Base-by-base conservation (phyloP, 306 rosid genomes). In the Myrica gale region DNA sequence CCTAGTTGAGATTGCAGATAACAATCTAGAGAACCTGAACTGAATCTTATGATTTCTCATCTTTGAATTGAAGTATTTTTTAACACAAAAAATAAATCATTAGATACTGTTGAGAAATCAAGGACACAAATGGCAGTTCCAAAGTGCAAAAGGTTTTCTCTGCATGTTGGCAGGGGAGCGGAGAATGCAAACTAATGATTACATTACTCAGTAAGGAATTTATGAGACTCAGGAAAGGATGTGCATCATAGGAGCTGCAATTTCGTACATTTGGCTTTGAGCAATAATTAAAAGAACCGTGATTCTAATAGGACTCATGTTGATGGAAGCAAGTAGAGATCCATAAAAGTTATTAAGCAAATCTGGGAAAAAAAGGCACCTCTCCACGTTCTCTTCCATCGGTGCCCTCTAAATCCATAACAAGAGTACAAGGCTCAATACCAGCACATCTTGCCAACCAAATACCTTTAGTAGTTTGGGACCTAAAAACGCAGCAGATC, bases 371-470 rank as follows among this genome's bases (percentile, higher is more conserved):
- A 4, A 74, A 73, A 76, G 56, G 77, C 85, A 96, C 99, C 99
- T 96, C 99, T 85, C 99, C 99, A n/a, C 99, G 92, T 83, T 96
- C 99, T 83, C 99, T 88, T 82, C 99, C 99, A 86, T 96, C 99
- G 21, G 99, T 92, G 74, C 99, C 99, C 89, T 92, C 99, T 84
- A 96, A 87, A 86, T 96, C 99, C 99, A 96, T 92, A 67, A 90
- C 99, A 82, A 96, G 80, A 15, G 99, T 96, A 77, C 90, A 90
- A 70, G 99, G 99, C 79, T 92, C 98, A 51, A 96, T 92, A 78
- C 96, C 99, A 15, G 81, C 81, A 78, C 99, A 92, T 76, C 69
- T 88, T 72, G 99, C 99, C 83, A 90, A 83, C 99, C 99, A 96
- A 71, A 96, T 92, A 83, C 99, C 99, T 84, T 96, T 96, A 37